Evolutionary conservation across 768 basidiomycete species (phyloP), one percentile per base, ranked within the genome.

Genomic region (Termitomyces heimii): DNA sequence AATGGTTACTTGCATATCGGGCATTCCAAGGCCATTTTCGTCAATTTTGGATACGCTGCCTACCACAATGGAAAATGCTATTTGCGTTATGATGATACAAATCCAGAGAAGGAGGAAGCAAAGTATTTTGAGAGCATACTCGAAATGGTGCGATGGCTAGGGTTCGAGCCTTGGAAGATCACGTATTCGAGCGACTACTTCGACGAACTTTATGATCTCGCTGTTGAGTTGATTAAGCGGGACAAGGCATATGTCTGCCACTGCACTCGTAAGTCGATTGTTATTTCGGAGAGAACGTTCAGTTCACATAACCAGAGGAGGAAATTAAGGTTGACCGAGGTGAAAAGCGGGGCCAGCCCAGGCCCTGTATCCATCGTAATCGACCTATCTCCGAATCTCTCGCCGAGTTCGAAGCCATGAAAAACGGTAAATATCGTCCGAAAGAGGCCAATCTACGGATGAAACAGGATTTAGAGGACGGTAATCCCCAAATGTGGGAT

Each of bases 401-500:
- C 26, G 68, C 67, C 4, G 94, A 97, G 68, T 98, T 99, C 65
- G 84, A 90, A 72, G 84, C 80, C 56, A 99, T 99, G 97, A 91
- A 86, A 72, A 78, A 86, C 55, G 97, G 97, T 9, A 79, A 85
- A 60, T 98, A 96, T 71, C 79, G 84, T 53, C 94, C 94, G 53
- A 94, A 96, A 64, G 89, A 94, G 71, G 94, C 92, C 37, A 91
- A 89, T 61, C 73, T 99, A 49, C 85, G 97, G 37, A 98, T 99
- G 97, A 99, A 99, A 74, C 92, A 95, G 74, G 92, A 98, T 68
- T 74, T 98, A 28, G 78, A 83, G 46, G 91, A 92, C 59, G 88
- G 89, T 13, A 99, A 98, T 71, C 96, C 96, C 12, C 94, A 94
- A 73, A 98, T 99, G 97, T 99, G 97, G 97, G 97, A 99, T 74